phyloP scores from a whole-genome alignment of 1,284 basidiomycete genomes.

The Melampsora larici-populina region DNA sequence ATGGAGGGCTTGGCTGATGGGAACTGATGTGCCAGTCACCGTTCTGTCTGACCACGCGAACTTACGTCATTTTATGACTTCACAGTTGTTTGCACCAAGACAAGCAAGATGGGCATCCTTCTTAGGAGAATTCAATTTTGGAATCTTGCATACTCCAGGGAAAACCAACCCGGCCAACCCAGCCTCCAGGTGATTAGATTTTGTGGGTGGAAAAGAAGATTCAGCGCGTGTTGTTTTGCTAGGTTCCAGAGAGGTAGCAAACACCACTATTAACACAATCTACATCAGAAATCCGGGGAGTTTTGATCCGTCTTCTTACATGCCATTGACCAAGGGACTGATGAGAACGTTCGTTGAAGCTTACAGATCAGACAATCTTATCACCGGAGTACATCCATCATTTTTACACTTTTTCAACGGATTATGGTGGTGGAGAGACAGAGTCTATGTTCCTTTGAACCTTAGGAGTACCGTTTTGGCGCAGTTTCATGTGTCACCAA shows the following conservation, averaged over 20 bases:
- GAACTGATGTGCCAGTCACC: neutral
- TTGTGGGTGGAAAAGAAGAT: neutral
- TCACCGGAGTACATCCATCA: neutral
- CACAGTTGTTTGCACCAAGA: too few species aligned
- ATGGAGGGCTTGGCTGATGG: neutral
- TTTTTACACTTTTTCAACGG: neutral
- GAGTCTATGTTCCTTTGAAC: neutral
- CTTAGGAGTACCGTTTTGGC: neutral
- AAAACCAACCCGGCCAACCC: constrained; percentile 8
- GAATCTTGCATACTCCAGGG: neutral
- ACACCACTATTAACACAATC: too few species aligned
- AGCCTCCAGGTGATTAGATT: constrained; percentile 9
- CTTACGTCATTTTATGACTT: too few species aligned
- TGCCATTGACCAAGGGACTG: neutral
- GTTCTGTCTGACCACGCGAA: constrained; percentile 7
- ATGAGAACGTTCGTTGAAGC: neutral
- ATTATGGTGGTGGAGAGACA: neutral
- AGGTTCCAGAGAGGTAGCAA: too few species aligned
- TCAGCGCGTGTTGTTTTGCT: neutral
- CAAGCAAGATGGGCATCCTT: too few species aligned
- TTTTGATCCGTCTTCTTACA: neutral
- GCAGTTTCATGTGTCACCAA: neutral
- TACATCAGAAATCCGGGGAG: too few species aligned
- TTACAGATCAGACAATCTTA: neutral
- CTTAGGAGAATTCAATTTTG: too few species aligned